Evolutionary conservation across 2,329 filamentous ascomycete species (phyloP).

Genomic region (Fusarium denticulatum): DNA sequence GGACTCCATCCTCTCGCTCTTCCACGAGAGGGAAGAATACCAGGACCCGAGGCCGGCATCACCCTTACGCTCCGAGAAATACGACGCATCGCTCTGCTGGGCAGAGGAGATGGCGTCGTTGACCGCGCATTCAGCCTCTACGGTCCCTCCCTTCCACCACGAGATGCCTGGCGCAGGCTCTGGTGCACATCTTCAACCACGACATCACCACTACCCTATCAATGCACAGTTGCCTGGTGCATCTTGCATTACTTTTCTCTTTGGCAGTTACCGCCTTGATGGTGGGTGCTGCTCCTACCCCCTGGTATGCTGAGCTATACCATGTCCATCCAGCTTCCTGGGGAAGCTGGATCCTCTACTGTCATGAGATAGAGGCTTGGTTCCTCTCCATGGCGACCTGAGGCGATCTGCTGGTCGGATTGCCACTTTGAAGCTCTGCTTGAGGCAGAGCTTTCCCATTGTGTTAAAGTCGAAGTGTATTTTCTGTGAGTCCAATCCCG

Average conservation of each 20-base stretch:
- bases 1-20: background rate
- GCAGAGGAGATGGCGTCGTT: background rate
- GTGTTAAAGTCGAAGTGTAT: background rate
- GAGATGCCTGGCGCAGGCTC: background rate
- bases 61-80: background rate
- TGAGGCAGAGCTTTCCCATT: background rate
- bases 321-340: background rate
- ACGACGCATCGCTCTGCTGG: background rate
- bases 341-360: background rate
- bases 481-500: background rate
- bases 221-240: background rate
- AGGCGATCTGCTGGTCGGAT: background rate
- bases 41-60: background rate
- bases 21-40: background rate
- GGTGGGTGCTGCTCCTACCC: background rate
- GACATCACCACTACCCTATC: background rate
- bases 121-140: fast-evolving
- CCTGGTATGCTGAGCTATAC: background rate
- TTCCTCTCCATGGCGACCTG: background rate
- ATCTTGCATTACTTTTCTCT: background rate
- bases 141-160: background rate
- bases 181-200: background rate
- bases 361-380: background rate
- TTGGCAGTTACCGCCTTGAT: background rate
- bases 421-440: background rate